Evolutionary conservation across 176 grass and related monocot genomes (phyloP).

Genomic region (Bothriochloa decipiens): DNA sequence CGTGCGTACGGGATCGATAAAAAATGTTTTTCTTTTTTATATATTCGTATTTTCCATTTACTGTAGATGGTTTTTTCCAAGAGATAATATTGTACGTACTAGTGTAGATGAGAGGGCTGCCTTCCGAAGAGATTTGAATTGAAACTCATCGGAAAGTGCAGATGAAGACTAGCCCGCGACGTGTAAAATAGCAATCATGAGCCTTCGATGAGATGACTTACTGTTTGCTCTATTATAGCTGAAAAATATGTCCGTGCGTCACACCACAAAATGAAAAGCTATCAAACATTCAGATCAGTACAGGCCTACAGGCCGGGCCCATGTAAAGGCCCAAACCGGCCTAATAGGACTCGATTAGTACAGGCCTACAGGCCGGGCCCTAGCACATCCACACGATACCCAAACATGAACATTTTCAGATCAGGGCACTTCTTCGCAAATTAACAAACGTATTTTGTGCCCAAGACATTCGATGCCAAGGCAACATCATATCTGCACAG

Average conservation of each 20-base stretch:
- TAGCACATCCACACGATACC: too few species aligned
- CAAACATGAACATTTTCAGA: constrained; percentile 42
- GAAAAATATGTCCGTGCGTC: too few species aligned
- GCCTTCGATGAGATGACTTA: not conserved
- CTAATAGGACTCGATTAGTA: too few species aligned
- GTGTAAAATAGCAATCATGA: not conserved
- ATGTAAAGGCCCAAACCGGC: too few species aligned
- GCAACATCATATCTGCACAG: constrained; percentile 48
- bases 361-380: too few species aligned
- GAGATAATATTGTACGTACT: not conserved
- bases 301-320: too few species aligned
- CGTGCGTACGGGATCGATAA: not conserved
- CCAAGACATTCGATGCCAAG: constrained; percentile 51
- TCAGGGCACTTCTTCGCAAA: constrained; percentile 61
- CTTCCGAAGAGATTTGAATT: constrained; percentile 29
- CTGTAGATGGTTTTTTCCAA: not conserved
- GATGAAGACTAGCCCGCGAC: not conserved
- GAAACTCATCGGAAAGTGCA: constrained; percentile 28
- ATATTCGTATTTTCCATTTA: too few species aligned
- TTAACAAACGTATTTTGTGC: constrained; percentile 37
- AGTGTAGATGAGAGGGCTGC: constrained; percentile 16
- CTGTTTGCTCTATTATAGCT: not conserved
- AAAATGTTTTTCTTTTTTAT: not conserved
- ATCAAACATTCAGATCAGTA: too few species aligned
- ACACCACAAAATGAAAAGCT: too few species aligned